These are phyloP conservation scores for Diutina scorzettiae DNA, from an alignment of 1,139 yeast genomes.

Conservation along the genomic window DNA sequence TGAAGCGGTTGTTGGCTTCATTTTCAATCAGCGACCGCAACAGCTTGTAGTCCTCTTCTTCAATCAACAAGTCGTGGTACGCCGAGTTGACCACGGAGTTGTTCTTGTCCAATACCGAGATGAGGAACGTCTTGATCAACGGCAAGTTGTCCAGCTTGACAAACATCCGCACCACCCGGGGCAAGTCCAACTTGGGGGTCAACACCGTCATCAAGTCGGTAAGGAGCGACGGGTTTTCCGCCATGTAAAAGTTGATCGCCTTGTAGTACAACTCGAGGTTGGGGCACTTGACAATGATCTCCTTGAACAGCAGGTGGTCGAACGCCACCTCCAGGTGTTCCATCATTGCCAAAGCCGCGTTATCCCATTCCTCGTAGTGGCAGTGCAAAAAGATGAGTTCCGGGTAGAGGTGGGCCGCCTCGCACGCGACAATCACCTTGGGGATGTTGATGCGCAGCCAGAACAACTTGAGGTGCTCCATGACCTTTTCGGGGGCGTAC, in stretches of 20 bases:
- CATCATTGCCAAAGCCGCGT: constrained; percentile 96
- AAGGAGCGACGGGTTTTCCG: constrained; percentile 83
- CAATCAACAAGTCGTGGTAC: constrained; percentile 88
- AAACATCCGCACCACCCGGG: constrained; percentile 92
- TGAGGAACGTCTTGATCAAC: constrained; percentile 86
- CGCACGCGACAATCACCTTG: constrained; percentile 90
- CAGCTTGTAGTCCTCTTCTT: constrained; percentile 91
- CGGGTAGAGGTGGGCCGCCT: constrained; percentile 90
- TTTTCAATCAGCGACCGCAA: constrained; percentile 75
- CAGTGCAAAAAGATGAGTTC: constrained; percentile 93
- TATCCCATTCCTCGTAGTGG: constrained; percentile 99
- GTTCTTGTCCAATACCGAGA: constrained; percentile 84
- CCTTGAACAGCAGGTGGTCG: constrained; percentile 90
- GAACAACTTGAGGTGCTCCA: constrained; percentile 94
- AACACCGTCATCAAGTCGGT: constrained; percentile 77
- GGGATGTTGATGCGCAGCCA: constrained; percentile 99
- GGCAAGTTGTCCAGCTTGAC: constrained; percentile 94
- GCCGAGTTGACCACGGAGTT: constrained; percentile 88
- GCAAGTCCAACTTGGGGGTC: constrained; percentile 86
- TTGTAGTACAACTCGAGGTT: constrained; percentile 95
- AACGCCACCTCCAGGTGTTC: constrained; percentile 89
- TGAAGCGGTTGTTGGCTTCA: constrained; percentile 75
- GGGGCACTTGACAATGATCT: constrained; percentile 86
- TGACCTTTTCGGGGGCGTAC: constrained; percentile 80
- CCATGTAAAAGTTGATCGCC: constrained; percentile 88